Evolutionary conservation across 495 filamentous ascomycete genomes (phyloP).

Genomic region (Corynascus novoguineensis): DNA sequence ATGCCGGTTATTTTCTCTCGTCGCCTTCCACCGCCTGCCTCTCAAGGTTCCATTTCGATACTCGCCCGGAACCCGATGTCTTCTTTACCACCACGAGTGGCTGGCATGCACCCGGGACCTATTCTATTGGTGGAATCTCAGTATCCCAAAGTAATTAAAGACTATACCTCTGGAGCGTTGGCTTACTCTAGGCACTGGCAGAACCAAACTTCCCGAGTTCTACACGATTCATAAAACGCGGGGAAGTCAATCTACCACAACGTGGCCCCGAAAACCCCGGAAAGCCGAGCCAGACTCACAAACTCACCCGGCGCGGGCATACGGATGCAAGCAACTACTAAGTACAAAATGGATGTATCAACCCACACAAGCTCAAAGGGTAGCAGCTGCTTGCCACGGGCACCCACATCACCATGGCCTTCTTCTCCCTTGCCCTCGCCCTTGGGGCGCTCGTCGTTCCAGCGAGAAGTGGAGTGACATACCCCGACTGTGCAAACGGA

Average conservation of each 20-base stretch:
- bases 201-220: neutral
- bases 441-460: neutral
- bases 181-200: neutral
- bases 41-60: too few species aligned
- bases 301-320: too few species aligned
- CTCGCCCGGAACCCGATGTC: too few species aligned
- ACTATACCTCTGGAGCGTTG: neutral
- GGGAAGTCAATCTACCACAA: neutral
- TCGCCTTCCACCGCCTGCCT: too few species aligned
- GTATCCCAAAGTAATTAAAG: neutral
- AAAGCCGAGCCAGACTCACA: too few species aligned
- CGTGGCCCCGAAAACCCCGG: neutral
- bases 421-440: neutral
- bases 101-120: too few species aligned
- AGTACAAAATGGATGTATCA: neutral
- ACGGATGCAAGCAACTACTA: neutral
- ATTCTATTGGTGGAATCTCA: neutral
- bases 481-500: conserved; percentile 32
- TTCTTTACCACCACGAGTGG: too few species aligned
- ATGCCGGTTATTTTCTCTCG: too few species aligned
- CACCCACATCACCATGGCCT: neutral
- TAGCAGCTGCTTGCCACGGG: too few species aligned
- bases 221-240: neutral
- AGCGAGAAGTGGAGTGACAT: conserved; percentile 11
- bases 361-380: too few species aligned